Conservation (phyloP, 2,329 filamentous ascomycete species). For the Beauveria caledonica region DNA sequence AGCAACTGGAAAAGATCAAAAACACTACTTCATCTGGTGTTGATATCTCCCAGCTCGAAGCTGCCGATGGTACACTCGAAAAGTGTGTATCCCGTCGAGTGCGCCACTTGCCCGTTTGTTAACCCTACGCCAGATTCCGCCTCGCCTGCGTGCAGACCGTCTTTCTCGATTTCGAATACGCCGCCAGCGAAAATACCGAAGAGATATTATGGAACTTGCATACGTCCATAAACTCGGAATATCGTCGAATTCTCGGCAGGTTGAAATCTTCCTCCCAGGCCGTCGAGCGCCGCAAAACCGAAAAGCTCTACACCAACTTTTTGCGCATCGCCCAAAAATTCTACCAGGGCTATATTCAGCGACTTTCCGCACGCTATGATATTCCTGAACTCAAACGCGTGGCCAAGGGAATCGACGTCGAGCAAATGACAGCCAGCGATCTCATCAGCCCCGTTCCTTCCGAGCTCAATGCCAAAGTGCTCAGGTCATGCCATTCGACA, state of each 20-base stretch:
- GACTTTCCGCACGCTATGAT: constrained; percentile 55
- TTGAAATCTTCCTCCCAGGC: constrained; percentile 43
- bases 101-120: constrained; percentile 8
- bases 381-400: constrained; percentile 41
- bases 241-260: constrained; percentile 59
- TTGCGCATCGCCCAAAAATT: constrained; percentile 83
- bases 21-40: constrained; percentile 26
- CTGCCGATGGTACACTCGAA: constrained; percentile 34
- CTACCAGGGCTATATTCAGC: constrained; percentile 78
- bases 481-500: constrained; percentile 71
- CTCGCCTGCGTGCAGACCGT: constrained; percentile 63
- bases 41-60: constrained; percentile 35
- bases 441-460: constrained; percentile 36
- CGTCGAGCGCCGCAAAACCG: constrained; percentile 65
- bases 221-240: constrained; percentile 66
- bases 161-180: constrained; percentile 62
- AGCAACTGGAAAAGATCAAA: constrained; percentile 35
- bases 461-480: constrained; percentile 49
- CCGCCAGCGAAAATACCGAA: constrained; percentile 57
- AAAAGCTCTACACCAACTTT: constrained; percentile 75
- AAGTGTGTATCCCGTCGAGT: constrained; percentile 24
- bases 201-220: constrained; percentile 71
- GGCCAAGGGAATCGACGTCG: constrained; percentile 33
- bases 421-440: constrained; percentile 34
- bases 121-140: constrained; percentile 48